Evolutionary conservation across 2,329 filamentous ascomycete genomes (phyloP), one percentile per base, ranked within the genome.

Genomic region (Sporothrix protearum): DNA sequence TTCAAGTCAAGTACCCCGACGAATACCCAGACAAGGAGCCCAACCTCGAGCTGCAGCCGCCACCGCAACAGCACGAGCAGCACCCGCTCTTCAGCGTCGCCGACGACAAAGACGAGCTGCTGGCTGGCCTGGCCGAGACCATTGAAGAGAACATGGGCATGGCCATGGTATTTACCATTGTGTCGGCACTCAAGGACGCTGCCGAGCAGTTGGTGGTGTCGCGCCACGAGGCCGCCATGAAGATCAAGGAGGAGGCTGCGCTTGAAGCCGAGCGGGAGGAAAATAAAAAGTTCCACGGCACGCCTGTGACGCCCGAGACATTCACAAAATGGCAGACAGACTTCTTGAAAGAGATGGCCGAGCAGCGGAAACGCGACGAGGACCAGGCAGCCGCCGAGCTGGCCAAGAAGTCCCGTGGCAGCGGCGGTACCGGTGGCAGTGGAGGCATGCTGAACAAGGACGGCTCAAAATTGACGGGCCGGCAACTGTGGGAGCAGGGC

Each of bases 281-380:
- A 84, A 99, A 99, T 80, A 89, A 91, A 77, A 98, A 97, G 82
- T 99, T 99, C 81, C 92, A 97, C 79, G 96, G 96, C 72, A 93
- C 93, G 47, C 86, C 89, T 42, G 96, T 99, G 25, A 98, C 90
- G n/a, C 85, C 89, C 28, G 93, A 97, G 82, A 90, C 89, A 0
- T 99, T 98, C 78, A 78, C 92, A 76, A 88, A 87, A 75, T 99
- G 96, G 96, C 86, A 93, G 71, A 89, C 90, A 51, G 87, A 81
- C 10, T 99, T 98, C 78, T 79, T 88, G 73, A 84, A 85, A 78
- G 96, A 98, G 83, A 90, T 95, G 88, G 90, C 91, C 78, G 94
- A 96, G 77, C 83, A 86, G 78, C 87, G 89, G 76, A 81, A 83
- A 76, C 85, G 82, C 75, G 87, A 90, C 76, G 91, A 92, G 80